Evolutionary conservation across 495 filamentous ascomycete genomes (phyloP).

Genomic region (Lasiosphaeria hispida): DNA sequence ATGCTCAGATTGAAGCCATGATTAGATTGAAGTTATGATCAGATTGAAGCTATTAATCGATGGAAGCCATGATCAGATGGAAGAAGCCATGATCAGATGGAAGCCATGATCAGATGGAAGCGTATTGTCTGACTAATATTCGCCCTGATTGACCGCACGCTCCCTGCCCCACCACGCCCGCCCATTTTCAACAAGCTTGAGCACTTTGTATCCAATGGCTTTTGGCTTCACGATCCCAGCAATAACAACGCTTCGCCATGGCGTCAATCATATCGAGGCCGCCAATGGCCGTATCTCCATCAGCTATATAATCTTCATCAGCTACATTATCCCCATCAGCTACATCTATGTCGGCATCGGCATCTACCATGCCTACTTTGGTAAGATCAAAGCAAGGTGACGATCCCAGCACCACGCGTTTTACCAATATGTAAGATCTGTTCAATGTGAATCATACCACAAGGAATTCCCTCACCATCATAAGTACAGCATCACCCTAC

Average conservation of each 20-base stretch:
- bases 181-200: neutral
- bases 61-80: no score
- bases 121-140: no score
- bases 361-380: conserved; percentile 1
- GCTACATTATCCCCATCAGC: neutral
- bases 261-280: neutral
- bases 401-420: neutral
- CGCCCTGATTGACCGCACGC: no score
- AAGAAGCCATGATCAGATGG: no score
- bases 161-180: neutral
- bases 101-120: no score
- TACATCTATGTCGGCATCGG: neutral
- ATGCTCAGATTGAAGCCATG: no score
- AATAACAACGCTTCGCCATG: neutral
- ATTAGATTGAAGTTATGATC: no score
- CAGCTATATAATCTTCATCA: no score
- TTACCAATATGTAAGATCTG: conserved; percentile 1
- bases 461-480: conserved; percentile 11
- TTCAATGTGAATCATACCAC: conserved; percentile 6
- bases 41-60: no score
- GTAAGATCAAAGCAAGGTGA: neutral
- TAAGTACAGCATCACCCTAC: conserved; percentile 9
- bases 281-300: neutral
- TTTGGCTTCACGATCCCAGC: neutral
- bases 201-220: neutral